A percentile compares a stretch with the other conserved stretches of the same genome.
phyloP scores from a whole-genome alignment of 1,284 basidiomycete genomes.

The Moesziomyces sp. region DNA sequence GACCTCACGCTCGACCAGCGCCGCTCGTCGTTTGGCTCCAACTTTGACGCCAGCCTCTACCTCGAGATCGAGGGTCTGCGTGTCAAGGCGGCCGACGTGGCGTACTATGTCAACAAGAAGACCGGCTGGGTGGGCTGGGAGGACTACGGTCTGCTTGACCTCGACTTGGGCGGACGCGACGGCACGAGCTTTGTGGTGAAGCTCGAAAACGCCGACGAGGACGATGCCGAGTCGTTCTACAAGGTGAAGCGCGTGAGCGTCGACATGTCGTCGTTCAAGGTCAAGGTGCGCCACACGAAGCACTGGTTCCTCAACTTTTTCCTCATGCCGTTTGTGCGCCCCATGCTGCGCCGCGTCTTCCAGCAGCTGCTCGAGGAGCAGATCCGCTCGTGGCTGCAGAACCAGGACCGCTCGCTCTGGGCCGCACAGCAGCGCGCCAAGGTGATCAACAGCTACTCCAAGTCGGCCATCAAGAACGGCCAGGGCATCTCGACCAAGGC shows the following conservation, averaged over 20 bases:
- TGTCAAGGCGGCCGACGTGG: conserved; percentile 70
- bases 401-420: conserved; percentile 65
- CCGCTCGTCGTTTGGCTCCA: conserved; percentile 69
- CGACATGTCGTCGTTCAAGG: conserved; percentile 66
- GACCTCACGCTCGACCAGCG: conserved; percentile 70
- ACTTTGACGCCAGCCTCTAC: conserved; percentile 68
- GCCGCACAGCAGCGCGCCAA: conserved; percentile 69
- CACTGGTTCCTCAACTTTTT: conserved; percentile 64
- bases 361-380: conserved; percentile 68
- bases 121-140: conserved; percentile 67
- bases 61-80: conserved; percentile 70
- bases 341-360: conserved; percentile 49
- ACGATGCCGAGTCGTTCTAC: conserved; percentile 71
- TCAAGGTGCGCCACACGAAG: conserved; percentile 56
- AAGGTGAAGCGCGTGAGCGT: conserved; percentile 70
- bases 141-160: conserved; percentile 70
- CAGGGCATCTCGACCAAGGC: conserved; percentile 68
- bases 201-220: conserved; percentile 70
- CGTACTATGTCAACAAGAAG: conserved; percentile 70
- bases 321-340: conserved; percentile 60
- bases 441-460: conserved; percentile 68
- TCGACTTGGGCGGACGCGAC: conserved; percentile 69
- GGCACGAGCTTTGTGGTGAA: conserved; percentile 70
- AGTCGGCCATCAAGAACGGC: conserved; percentile 29
- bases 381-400: conserved; percentile 54